Percentiles rank a stretch among this genome's conserved stretches.
These are phyloP conservation scores for Cyberlindnera maclurae DNA, from an alignment of 805 yeast species.

Conservation along the genomic window DNA sequence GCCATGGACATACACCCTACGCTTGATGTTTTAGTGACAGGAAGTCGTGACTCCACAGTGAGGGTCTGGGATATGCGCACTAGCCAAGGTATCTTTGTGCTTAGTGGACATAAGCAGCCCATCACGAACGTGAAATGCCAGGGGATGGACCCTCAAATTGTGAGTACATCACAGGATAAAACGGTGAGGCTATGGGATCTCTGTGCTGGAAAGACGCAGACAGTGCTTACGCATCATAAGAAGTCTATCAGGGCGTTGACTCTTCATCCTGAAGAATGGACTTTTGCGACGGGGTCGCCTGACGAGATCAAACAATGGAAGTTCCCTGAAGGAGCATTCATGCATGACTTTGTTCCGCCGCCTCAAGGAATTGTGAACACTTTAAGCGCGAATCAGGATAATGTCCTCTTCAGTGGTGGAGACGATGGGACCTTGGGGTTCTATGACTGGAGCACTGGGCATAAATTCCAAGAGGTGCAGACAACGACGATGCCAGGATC, in stretches of 20 bases:
- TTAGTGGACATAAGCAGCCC: slow-evolving; percentile 76
- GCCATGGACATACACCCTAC: slow-evolving; percentile 84
- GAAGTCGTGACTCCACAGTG: slow-evolving; percentile 81
- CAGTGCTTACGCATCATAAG: slow-evolving; percentile 77
- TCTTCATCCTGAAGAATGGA: slow-evolving; percentile 59
- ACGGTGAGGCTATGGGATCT: slow-evolving; percentile 90
- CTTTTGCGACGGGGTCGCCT: slow-evolving; percentile 75
- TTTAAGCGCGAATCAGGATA: slow-evolving; percentile 49
- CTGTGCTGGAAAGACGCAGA: slow-evolving; percentile 63
- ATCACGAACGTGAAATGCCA: slow-evolving; percentile 64
- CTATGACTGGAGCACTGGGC: slow-evolving; percentile 72
- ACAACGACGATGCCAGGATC: slow-evolving; percentile 68
- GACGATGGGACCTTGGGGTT: slow-evolving; percentile 76
- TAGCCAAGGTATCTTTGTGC: slow-evolving; percentile 61
- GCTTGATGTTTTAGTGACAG: slow-evolving; percentile 74
- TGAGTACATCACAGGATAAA: slow-evolving; percentile 77
- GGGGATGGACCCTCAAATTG: slow-evolving; percentile 75
- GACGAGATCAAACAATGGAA: slow-evolving; percentile 82
- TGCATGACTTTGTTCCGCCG: slow-evolving; percentile 45
- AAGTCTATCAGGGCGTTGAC: slow-evolving; percentile 72
- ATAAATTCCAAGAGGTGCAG: slow-evolving; percentile 43
- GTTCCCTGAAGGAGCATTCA: slow-evolving; percentile 67
- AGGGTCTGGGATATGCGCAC: slow-evolving; percentile 93
- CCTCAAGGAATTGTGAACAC: slow-evolving; percentile 59
- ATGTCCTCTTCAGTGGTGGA: slow-evolving; percentile 71